These are phyloP conservation scores for Typha latifolia DNA, from an alignment of 176 grass and related monocot species.

Conservation along the genomic window DNA sequence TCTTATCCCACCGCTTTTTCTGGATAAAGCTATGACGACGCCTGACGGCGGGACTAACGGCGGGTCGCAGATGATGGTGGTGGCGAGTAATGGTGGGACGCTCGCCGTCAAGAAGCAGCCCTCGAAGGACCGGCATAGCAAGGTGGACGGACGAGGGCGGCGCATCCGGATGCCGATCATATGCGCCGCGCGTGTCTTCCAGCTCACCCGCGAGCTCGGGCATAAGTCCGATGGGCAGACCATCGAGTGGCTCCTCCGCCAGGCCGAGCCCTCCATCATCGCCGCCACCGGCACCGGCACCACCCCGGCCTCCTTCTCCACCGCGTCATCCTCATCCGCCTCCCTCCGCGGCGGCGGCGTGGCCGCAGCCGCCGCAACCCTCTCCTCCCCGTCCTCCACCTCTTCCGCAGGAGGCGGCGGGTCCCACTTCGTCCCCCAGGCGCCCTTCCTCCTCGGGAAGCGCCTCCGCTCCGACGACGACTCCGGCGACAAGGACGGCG, in stretches of 20 bases:
- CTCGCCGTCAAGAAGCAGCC: slow-evolving; percentile 33
- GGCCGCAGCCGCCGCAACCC: not conserved
- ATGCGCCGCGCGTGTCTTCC: slow-evolving; percentile 85
- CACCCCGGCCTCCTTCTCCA: not conserved
- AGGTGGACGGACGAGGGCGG: slow-evolving; percentile 69
- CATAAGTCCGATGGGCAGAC: slow-evolving; percentile 97
- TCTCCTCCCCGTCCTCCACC: not conserved
- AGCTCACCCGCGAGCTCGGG: slow-evolving; percentile 83
- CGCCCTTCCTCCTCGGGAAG: not conserved
- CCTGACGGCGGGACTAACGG: not conserved
- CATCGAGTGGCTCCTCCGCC: slow-evolving; percentile 43
- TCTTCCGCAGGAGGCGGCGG: not conserved
- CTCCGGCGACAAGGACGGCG: not conserved
- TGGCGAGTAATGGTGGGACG: slow-evolving; percentile 1
- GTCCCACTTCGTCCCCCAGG: not conserved
- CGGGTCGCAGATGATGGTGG: not conserved
- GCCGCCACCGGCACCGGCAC: slow-evolving; percentile 45
- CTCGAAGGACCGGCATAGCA: slow-evolving; percentile 88
- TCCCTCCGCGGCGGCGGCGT: not conserved
- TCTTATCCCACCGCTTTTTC: not conserved
- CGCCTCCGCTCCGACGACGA: not conserved
- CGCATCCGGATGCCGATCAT: slow-evolving; percentile 94
- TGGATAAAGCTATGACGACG: not conserved
- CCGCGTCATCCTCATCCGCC: not conserved
- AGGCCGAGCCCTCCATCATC: slow-evolving; percentile 93